Base-by-base conservation (phyloP, 169 alveolate species). In the Plasmodium falciparum region DNA sequence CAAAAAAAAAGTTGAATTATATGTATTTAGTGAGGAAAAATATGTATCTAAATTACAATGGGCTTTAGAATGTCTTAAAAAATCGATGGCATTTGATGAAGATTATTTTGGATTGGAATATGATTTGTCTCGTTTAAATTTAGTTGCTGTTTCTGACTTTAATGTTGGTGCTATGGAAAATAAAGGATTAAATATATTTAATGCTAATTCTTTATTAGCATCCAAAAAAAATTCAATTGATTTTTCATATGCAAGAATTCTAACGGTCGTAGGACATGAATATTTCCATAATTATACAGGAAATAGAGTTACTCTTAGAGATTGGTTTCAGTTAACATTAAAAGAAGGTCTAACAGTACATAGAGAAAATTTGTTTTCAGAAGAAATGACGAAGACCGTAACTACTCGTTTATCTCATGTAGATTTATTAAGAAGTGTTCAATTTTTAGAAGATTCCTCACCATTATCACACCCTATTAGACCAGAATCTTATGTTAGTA, bases 241-340 rank as follows among this genome's bases (percentile, higher is more conserved):
- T 58, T 92, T 89, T 58, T 96, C 96, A 58, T 97, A 90, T 90
- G 95, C 94, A 78, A 90, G 97, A 24, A 95, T 97, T 49, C 88
- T 95, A 92, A 92, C 96, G 1, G 97, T 96, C 22, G 97, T 97
- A 45, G 98, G 97, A 7, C 99, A 97, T 91, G 99, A 97, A 91
- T 96, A 96, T 93, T 97, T 97, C 94, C 99, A 97, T 95, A 97
- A 97, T 93, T 97, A 97, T 95, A 97, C 98, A 0, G 99, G 99
- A 58, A 96, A 97, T 78, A 95, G 99, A 52, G 98, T 97, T 50
- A 97, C 99, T 1, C 93, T 97, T 85, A 94, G 99, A 59, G 98
- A 96, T 73, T 97, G 99, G 99, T 97, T 97, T 94, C 98, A 97
- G 88, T 93, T 97, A 54, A 97, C 98, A 1, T 86, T 97, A 86